phyloP scores from a whole-genome alignment of 2,329 filamentous ascomycete species.

The Aspergillus eucalypticola region DNA sequence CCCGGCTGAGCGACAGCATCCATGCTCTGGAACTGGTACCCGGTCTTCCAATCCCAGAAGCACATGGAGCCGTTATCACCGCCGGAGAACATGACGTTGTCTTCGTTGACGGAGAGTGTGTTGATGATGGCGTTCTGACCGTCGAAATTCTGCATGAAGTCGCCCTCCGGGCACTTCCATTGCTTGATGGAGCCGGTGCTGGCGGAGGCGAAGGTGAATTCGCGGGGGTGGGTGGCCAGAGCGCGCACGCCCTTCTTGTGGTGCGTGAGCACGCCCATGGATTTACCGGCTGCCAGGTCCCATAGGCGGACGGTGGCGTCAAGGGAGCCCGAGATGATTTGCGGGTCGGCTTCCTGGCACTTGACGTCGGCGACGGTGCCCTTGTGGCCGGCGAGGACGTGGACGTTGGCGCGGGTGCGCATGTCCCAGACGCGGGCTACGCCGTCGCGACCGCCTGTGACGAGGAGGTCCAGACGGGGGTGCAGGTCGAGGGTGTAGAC shows the following conservation, averaged over 20 bases:
- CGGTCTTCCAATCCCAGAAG: slow-evolving; percentile 99
- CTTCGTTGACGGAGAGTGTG: slow-evolving; percentile 86
- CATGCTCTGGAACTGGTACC: slow-evolving; percentile 83
- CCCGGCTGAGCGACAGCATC: slow-evolving; percentile 94
- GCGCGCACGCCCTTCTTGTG: slow-evolving; percentile 96
- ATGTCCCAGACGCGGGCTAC: slow-evolving; percentile 98
- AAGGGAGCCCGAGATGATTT: slow-evolving; percentile 90
- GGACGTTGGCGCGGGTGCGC: slow-evolving; percentile 92
- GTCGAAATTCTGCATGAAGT: slow-evolving; percentile 99
- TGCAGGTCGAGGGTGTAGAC: slow-evolving; percentile 94
- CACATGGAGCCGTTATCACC: slow-evolving; percentile 94
- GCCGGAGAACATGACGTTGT: slow-evolving; percentile 92
- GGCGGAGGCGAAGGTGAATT: slow-evolving; percentile 94
- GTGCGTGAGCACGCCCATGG: slow-evolving; percentile 92
- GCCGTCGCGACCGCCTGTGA: slow-evolving; percentile 91
- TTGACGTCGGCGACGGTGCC: slow-evolving; percentile 85
- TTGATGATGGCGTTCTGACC: slow-evolving; percentile 97
- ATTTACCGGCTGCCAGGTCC: slow-evolving; percentile 95
- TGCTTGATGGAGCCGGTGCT: slow-evolving; percentile 96
- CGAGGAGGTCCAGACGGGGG: slow-evolving; percentile 89
- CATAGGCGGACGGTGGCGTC: slow-evolving; percentile 90
- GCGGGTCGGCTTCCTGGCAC: slow-evolving; percentile 94
- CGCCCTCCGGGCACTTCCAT: slow-evolving; percentile 97
- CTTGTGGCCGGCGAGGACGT: slow-evolving; percentile 88
- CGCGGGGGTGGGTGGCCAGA: slow-evolving; percentile 79